phyloP scores from a whole-genome alignment of 2,329 filamentous ascomycete species.

The Plectosphaerella sp. region DNA sequence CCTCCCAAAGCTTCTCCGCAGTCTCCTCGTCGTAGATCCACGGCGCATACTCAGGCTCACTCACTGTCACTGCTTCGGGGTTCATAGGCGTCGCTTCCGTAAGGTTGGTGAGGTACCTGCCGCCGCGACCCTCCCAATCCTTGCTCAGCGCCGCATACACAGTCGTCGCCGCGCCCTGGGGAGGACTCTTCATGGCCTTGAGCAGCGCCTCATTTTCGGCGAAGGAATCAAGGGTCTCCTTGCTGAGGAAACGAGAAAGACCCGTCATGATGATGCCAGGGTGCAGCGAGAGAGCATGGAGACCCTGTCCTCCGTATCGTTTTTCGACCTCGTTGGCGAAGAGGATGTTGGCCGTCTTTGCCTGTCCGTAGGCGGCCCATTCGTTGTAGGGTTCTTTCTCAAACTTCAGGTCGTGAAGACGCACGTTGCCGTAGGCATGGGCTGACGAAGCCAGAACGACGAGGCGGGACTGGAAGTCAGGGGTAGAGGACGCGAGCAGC shows the following conservation, averaged over 20 bases:
- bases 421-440: conserved; percentile 28
- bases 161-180: conserved; percentile 37
- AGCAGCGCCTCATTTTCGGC: neutral
- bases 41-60: conserved; percentile 11
- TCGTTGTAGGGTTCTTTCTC: conserved; percentile 12
- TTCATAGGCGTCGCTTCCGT: neutral
- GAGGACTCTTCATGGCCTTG: conserved; percentile 11
- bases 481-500: conserved; percentile 31
- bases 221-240: neutral
- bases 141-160: conserved; percentile 29
- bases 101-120: conserved; percentile 23
- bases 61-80: conserved; percentile 1
- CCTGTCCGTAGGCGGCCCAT: conserved; percentile 30
- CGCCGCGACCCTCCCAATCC: conserved; percentile 32
- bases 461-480: conserved; percentile 37
- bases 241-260: neutral
- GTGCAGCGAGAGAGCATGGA: conserved; percentile 37
- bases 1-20: conserved; percentile 8
- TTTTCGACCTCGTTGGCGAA: conserved; percentile 2
- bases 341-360: conserved; percentile 39
- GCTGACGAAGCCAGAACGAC: conserved; percentile 36
- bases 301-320: conserved; percentile 18
- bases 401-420: conserved; percentile 20
- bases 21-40: conserved; percentile 12
- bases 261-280: conserved; percentile 32